These are phyloP conservation scores for Lecanosticta acicola DNA, from an alignment of 2,329 filamentous ascomycete species.

Conservation along the genomic window DNA sequence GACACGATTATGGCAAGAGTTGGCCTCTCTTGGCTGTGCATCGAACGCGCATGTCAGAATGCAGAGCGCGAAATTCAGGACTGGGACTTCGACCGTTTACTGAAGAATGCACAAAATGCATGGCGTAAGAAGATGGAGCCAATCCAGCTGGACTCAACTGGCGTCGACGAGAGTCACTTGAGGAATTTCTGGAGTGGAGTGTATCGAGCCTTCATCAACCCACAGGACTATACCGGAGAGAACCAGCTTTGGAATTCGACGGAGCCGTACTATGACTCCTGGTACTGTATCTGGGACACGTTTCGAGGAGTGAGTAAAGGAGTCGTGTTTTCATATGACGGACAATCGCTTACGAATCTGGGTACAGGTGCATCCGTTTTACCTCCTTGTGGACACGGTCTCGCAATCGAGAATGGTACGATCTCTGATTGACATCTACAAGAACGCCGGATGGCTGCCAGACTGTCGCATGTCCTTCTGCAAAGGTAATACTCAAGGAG, in stretches of 20 bases:
- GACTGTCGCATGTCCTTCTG: slow-evolving; percentile 70
- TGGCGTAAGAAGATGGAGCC: slow-evolving; percentile 38
- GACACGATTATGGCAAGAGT: slow-evolving; percentile 56
- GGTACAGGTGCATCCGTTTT: slow-evolving; percentile 51
- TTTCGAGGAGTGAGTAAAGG: slow-evolving; percentile 39
- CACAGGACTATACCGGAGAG: slow-evolving; percentile 43
- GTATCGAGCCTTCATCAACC: slow-evolving; percentile 41
- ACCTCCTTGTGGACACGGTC: slow-evolving; percentile 62
- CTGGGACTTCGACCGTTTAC: slow-evolving; percentile 55
- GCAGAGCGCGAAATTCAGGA: slow-evolving; percentile 61
- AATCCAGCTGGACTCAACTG: slow-evolving; percentile 31
- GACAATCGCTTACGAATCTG: too few relatives aligned
- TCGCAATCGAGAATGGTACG: slow-evolving; percentile 61
- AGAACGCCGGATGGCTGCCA: slow-evolving; percentile 63
- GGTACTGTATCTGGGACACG: slow-evolving; percentile 54
- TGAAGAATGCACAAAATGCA: slow-evolving; percentile 34
- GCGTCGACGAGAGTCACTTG: slow-evolving; percentile 34
- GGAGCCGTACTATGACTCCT: slow-evolving; percentile 41
- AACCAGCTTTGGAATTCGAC: slow-evolving; percentile 40
- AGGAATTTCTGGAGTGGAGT: slow-evolving; percentile 41
- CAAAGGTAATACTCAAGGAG: slow-evolving; percentile 68
- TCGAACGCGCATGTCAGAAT: slow-evolving; percentile 59
- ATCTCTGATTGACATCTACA: slow-evolving; percentile 65
- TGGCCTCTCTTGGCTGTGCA: slow-evolving; percentile 63
- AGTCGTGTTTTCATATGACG: too few relatives aligned